Evolutionary conservation across 495 filamentous ascomycete species (phyloP), one percentile per base, ranked within the genome.

Genomic region (Neurospora sp.): DNA sequence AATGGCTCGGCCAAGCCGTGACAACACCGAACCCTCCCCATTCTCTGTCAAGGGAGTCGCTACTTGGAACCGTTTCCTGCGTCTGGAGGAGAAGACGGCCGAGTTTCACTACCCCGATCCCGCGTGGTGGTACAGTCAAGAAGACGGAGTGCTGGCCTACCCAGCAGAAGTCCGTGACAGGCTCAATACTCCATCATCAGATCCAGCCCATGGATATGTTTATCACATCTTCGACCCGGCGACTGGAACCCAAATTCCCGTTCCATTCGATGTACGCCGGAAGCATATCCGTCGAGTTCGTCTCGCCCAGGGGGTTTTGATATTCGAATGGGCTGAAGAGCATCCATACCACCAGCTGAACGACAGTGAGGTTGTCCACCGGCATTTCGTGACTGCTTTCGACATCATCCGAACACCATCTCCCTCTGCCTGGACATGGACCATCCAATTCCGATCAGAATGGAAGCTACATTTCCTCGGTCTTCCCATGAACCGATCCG

Each of bases 401-500:
- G 86, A 90, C 74, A 79, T 92, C 24, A 39, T 71, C 28, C 78
- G 81, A 13, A 72, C 36, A 24, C n/a, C 70, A 7, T 71, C 74
- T 31, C 7, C 48, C n/a, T 28, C 39, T 75, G 36, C 5, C 48
- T 79, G 73, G 38, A 80, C 79, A n/a, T 90, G 86, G 86, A 76
- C 77, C 15, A 79, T 90, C 69, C 75, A 74, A 1, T 86, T 86
- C 36, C 88, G 90, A n/a, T 91, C 89, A 73, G 90, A 92, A 76
- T 92, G 88, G 88, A 90, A 90, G 76, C 87, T 92, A 11, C 87
- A 90, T 81, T 88, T 88, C 71, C 81, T 88, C 5, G 90, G 89
- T 7, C 85, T 91, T 37, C 88, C 89, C 5, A 75, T 91, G 10
- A 89, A 87, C 77, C 83, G 84, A 24, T 79, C 83, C 59, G 88